A percentile compares a stretch with the other conserved stretches of the same genome.
Evolutionary conservation across 352 stramenopile genomes (phyloP).

Genomic region (Phytophthora sp.): DNA sequence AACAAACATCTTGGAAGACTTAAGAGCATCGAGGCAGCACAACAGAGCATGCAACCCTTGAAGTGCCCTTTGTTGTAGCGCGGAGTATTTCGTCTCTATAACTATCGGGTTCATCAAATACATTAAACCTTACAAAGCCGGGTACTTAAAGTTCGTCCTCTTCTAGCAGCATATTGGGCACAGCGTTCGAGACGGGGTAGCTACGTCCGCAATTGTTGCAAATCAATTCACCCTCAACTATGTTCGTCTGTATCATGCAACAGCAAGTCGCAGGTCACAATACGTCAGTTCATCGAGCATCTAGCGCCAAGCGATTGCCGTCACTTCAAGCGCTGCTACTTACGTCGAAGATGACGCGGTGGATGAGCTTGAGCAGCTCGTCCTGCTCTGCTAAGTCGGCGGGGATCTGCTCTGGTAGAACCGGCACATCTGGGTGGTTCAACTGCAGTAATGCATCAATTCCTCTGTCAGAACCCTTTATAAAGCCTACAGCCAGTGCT

Average conservation of each 20-base stretch:
- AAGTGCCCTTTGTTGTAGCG: too few relatives aligned
- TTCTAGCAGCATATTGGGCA: slow-evolving; percentile 88
- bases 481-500: background rate
- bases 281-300: too few relatives aligned
- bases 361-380: slow-evolving; percentile 76
- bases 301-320: too few relatives aligned
- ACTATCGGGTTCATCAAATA: slow-evolving; percentile 28
- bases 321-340: slow-evolving; percentile 23
- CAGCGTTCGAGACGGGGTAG: slow-evolving; percentile 79
- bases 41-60: too few relatives aligned
- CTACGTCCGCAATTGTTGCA: slow-evolving; percentile 86
- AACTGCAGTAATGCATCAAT: slow-evolving; percentile 41
- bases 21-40: too few relatives aligned
- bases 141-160: slow-evolving; percentile 80
- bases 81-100: too few relatives aligned
- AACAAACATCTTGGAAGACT: too few relatives aligned
- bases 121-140: slow-evolving; percentile 29
- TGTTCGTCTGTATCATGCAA: slow-evolving; percentile 64
- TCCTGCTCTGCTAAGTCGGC: slow-evolving; percentile 62
- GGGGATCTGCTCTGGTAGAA: slow-evolving; percentile 71
- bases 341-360: slow-evolving; percentile 86
- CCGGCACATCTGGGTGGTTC: slow-evolving; percentile 80
- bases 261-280: slow-evolving; percentile 2
- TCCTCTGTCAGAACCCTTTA: background rate
- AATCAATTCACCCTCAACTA: slow-evolving; percentile 83